These are phyloP conservation scores for Metarhizium humberi DNA, from an alignment of 2,329 filamentous ascomycete species.

Conservation along the genomic window DNA sequence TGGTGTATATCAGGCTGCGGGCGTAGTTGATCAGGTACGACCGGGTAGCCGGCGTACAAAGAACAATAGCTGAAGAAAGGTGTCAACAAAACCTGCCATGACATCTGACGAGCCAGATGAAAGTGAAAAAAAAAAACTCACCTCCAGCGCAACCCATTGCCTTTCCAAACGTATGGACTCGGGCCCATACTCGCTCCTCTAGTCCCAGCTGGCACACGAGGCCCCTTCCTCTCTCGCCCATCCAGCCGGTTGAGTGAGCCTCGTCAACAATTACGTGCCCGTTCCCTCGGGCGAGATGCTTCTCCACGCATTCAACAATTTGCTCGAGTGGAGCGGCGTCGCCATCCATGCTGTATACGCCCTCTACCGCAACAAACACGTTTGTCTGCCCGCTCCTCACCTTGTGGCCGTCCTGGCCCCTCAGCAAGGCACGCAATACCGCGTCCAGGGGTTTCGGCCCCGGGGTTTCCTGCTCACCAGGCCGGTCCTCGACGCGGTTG, in stretches of 20 bases:
- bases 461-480: background rate
- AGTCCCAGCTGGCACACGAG: constrained; percentile 48
- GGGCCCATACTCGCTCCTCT: constrained; percentile 44
- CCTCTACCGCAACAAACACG: constrained; percentile 61
- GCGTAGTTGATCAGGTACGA: constrained; percentile 68
- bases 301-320: constrained; percentile 49
- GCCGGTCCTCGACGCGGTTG: constrained; percentile 32
- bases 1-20: constrained; percentile 66
- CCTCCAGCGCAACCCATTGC: constrained; percentile 61
- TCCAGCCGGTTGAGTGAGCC: constrained; percentile 55
- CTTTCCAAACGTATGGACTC: constrained; percentile 60
- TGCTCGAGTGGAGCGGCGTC: constrained; percentile 56
- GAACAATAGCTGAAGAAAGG: constrained; percentile 34
- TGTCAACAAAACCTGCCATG: constrained; percentile 1
- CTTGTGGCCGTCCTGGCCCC: constrained; percentile 20
- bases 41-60: constrained; percentile 50
- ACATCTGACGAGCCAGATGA: background rate
- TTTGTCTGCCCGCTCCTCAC: constrained; percentile 32
- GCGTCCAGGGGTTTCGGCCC: constrained; percentile 14
- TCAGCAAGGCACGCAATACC: constrained; percentile 20
- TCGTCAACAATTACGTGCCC: constrained; percentile 58
- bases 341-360: constrained; percentile 77
- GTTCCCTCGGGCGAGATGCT: constrained; percentile 45
- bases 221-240: constrained; percentile 47
- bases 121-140: constrained; percentile 23